Conservation (phyloP, 73 alveolate species). For the Paramecium biaurelia region DNA sequence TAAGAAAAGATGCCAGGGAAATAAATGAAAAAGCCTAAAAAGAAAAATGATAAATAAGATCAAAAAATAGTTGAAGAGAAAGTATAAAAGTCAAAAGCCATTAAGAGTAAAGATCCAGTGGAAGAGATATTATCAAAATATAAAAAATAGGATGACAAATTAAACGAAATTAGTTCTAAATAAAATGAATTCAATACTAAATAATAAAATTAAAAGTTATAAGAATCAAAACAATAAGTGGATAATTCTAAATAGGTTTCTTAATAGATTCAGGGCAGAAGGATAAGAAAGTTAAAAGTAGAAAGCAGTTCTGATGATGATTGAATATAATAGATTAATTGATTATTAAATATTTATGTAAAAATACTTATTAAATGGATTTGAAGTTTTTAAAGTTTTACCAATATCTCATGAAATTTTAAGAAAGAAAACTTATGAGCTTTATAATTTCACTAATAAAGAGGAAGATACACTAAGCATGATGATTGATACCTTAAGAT, state of each 20-base stretch:
- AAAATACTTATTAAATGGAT: not conserved
- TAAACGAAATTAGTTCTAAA: not conserved
- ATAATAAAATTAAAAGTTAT: not conserved
- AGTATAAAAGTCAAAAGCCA: not conserved
- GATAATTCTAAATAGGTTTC: not conserved
- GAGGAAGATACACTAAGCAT: not conserved
- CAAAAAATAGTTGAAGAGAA: not conserved
- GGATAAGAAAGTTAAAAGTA: not conserved
- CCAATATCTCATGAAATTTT: not conserved
- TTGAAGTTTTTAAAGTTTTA: not conserved
- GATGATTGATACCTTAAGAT: not conserved
- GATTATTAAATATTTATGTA: not conserved
- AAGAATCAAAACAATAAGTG: not conserved
- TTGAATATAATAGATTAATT: not conserved
- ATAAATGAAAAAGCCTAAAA: not conserved
- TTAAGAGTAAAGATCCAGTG: not conserved
- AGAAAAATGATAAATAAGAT: not conserved
- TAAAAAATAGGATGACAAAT: not conserved
- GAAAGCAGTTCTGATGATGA: not conserved
- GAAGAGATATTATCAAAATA: not conserved
- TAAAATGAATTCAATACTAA: not conserved
- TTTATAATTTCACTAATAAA: not conserved
- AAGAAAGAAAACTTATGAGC: not conserved
- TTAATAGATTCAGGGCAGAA: not conserved
- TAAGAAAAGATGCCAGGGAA: slow-evolving; percentile 34